A percentile compares a stretch with the other conserved stretches of the same genome.
phyloP scores from a whole-genome alignment of 2,329 filamentous ascomycete species.

The Fusarium proliferatum region DNA sequence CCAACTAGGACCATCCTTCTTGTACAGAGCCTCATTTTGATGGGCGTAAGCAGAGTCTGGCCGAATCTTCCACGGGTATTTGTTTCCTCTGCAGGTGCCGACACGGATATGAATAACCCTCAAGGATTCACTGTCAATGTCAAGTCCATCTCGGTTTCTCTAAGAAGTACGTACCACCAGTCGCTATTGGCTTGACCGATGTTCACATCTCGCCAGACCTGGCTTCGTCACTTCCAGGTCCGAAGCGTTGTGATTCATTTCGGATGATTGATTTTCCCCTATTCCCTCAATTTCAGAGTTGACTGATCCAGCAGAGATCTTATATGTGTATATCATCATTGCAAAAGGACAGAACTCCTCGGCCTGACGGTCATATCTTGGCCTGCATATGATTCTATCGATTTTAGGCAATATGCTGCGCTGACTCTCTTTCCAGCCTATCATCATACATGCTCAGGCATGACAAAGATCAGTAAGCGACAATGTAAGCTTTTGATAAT shows the following conservation, averaged over 20 bases:
- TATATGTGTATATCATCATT: not conserved
- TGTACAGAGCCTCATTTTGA: not conserved
- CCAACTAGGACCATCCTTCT: no score
- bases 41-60: not conserved
- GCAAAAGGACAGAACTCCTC: accelerated
- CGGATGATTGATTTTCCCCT: not conserved
- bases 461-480: constrained; percentile 13
- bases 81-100: not conserved
- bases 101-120: accelerated
- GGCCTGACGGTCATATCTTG: not conserved
- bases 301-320: accelerated
- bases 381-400: not conserved
- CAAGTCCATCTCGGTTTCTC: not conserved
- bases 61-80: not conserved
- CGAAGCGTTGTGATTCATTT: no score
- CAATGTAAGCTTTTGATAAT: not conserved
- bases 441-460: not conserved
- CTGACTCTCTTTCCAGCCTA: not conserved
- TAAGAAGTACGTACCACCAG: not conserved
- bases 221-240: accelerated
- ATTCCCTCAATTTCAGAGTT: accelerated
- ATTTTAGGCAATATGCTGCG: not conserved
- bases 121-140: accelerated
- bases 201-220: not conserved
- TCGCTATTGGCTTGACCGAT: not conserved